Percentiles rank a stretch among this genome's conserved stretches.
These are phyloP conservation scores for Tetracladium setigerum DNA, from an alignment of 495 filamentous ascomycete species.

Conservation along the genomic window DNA sequence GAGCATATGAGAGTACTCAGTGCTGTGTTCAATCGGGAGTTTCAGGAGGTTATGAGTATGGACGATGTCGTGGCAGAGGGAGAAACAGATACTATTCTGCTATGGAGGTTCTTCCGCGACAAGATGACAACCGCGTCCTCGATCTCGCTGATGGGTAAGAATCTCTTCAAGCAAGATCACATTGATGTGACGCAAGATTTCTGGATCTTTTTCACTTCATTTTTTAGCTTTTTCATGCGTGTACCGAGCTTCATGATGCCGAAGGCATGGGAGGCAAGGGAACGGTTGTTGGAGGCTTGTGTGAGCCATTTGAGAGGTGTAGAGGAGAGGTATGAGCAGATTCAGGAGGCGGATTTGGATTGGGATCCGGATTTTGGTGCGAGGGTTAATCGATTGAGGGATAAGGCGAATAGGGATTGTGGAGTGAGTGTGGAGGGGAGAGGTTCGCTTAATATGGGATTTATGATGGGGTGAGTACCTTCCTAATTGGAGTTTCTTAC, in stretches of 20 bases:
- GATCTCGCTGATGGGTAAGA: neutral
- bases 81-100: neutral
- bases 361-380: conserved; percentile 25
- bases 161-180: neutral
- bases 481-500: neutral
- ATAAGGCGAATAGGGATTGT: conserved; percentile 14
- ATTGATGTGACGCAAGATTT: neutral
- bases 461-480: conserved; percentile 8
- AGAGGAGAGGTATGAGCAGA: neutral
- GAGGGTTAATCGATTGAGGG: conserved; percentile 14
- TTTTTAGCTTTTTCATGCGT: neutral
- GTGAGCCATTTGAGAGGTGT: neutral
- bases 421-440: conserved; percentile 10
- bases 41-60: too few relatives aligned
- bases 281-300: conserved; percentile 1
- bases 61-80: too few relatives aligned
- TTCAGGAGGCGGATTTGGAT: conserved; percentile 11
- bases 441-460: neutral
- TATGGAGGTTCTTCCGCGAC: conserved; percentile 2
- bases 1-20: neutral
- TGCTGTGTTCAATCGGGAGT: too few relatives aligned
- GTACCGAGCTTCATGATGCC: conserved; percentile 1
- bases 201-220: conserved; percentile 1
- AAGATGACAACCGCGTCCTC: conserved; percentile 2
- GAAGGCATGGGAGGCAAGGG: conserved; percentile 1